Base-by-base conservation (phyloP, 164 flowering plant species). In the Piper longum region DNA sequence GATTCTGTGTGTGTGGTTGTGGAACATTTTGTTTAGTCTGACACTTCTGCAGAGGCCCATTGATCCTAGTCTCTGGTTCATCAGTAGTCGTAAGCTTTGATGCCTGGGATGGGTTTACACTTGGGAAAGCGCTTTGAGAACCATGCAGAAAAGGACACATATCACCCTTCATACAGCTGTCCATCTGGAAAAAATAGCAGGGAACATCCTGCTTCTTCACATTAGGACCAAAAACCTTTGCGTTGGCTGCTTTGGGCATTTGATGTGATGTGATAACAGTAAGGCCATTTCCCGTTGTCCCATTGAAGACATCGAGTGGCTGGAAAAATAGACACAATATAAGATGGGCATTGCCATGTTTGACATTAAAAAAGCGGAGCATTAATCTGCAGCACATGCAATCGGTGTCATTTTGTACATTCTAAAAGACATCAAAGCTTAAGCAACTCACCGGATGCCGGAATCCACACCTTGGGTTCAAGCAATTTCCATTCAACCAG, bases 401-500 rank as follows among this genome's bases (percentile, higher is more conserved):
- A 4, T 3, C 6, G 9, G 57, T 17, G 19, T 4, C 26, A 62
- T n/a, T 39, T 42, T 26, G 52, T 14, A 48, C 52, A 4, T 57
- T 7, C 16, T 39, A 26, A 48, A 16, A 16, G 26, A 62, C 9
- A 36, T 4, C 14, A 59, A 59, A n/a, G 61, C 43, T 59, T 0
- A 36, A 59, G 42, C 61, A 59, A 59, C 93, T 78, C 73, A 89
- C 96, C 42, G 93, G 96, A 76, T 89, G 98, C 36, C 98, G 82
- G 71, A 87, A 91, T 8, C 81, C 65, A 71, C 98, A 91, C 66
- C 82, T 89, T 13, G 88, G 86, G 78, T 87, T 87, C 76, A 87
- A 73, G 79, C 98, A 91, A 75, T 77, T 83, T 7, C 93, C 81
- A 74, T 84, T 79, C 72, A 89, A 65, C 98, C 98, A 91, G 72